phyloP scores from a whole-genome alignment of 345 rosid genomes.

The Eucalyptus sp. region DNA sequence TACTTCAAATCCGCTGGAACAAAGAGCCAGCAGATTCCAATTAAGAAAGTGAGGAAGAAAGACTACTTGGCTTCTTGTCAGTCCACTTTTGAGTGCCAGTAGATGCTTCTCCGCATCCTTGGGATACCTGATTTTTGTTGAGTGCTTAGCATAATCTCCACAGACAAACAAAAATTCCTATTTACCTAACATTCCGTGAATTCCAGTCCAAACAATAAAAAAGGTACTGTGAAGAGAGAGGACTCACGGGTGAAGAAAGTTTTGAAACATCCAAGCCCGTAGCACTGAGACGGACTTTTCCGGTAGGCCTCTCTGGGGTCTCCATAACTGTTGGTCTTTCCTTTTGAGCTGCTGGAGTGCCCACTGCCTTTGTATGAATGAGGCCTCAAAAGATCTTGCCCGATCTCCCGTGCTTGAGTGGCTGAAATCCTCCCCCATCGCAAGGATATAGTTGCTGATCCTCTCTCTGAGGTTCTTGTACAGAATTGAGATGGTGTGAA shows the following conservation, averaged over 20 bases:
- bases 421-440: constrained; percentile 38
- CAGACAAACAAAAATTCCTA: neutral
- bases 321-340: constrained; percentile 78
- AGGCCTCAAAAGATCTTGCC: constrained; percentile 33
- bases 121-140: constrained; percentile 48
- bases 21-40: neutral
- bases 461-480: constrained; percentile 76
- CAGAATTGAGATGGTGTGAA: constrained; percentile 54
- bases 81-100: constrained; percentile 83
- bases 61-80: constrained; percentile 92
- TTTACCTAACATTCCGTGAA: neutral
- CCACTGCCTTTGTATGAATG: constrained; percentile 63
- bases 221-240: neutral
- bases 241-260: constrained; percentile 96
- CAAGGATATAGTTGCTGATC: constrained; percentile 76
- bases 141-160: neutral
- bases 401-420: constrained; percentile 6
- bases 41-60: neutral
- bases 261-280: constrained; percentile 96
- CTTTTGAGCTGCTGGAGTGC: constrained; percentile 65
- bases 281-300: constrained; percentile 85
- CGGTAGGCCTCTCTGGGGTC: constrained; percentile 90
- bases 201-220: neutral
- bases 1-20: neutral
- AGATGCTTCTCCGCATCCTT: constrained; percentile 96